Conservation (phyloP, 1,284 basidiomycete species). For the Ganoderma lucidum region DNA sequence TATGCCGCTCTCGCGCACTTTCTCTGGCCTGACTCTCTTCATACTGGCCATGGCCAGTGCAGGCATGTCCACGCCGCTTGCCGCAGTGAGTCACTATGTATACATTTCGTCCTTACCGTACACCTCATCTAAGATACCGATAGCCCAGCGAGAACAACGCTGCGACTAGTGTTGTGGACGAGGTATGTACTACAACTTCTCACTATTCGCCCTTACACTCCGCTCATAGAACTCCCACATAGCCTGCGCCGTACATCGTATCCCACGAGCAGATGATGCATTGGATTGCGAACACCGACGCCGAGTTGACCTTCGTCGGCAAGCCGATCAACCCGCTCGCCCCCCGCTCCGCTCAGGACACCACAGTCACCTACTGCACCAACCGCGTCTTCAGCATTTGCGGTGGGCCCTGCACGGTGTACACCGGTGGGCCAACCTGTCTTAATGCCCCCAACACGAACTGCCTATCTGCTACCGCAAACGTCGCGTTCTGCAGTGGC, state of each 20-base stretch:
- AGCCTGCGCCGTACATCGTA: neutral
- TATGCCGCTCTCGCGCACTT: neutral
- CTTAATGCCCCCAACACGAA: constrained; percentile 7
- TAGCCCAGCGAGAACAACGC: neutral
- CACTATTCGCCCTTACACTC: neutral
- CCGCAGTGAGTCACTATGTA: neutral
- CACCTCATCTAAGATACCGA: neutral
- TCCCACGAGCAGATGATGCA: constrained; percentile 13
- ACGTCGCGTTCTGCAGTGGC: constrained; percentile 17
- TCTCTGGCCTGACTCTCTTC: neutral
- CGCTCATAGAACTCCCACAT: neutral
- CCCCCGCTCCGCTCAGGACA: constrained; percentile 4
- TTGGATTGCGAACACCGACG: constrained; percentile 16
- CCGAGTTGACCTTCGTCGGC: constrained; percentile 15
- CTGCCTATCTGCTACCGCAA: constrained; percentile 3
- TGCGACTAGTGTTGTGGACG: neutral
- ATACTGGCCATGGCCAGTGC: neutral
- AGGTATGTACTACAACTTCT: neutral
- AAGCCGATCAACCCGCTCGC: neutral
- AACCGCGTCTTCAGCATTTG: neutral
- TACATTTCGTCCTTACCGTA: neutral
- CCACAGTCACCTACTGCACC: constrained; percentile 14
- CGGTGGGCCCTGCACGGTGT: constrained; percentile 9
- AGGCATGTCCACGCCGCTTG: neutral
- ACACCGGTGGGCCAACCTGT: constrained; percentile 1